These are phyloP conservation scores for Apodospora peruviana DNA, from an alignment of 495 filamentous ascomycete genomes.

Conservation along the genomic window DNA sequence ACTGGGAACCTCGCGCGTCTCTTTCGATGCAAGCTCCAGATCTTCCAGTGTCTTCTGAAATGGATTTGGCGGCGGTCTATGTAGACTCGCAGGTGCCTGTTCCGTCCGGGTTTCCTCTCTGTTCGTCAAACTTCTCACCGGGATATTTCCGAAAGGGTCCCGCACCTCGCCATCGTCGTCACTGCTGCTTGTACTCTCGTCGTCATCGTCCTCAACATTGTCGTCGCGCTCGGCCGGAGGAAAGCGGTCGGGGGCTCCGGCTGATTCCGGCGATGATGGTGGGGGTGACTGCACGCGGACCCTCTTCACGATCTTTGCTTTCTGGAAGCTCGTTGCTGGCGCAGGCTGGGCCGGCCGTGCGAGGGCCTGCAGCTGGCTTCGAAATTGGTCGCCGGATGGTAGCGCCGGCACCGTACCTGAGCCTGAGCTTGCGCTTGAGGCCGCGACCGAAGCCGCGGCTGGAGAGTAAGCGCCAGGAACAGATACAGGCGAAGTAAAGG, in stretches of 20 bases:
- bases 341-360: constrained; percentile 25
- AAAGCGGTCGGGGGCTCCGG: constrained; percentile 26
- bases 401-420: constrained; percentile 15
- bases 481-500: constrained; percentile 14
- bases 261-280: constrained; percentile 43
- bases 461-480: constrained; percentile 3
- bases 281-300: constrained; percentile 54
- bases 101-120: neutral
- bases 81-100: neutral
- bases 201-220: constrained; percentile 19
- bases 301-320: constrained; percentile 45
- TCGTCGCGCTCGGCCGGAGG: constrained; percentile 22
- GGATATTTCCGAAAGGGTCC: constrained; percentile 20
- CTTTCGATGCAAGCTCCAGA: constrained; percentile 27
- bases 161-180: constrained; percentile 11
- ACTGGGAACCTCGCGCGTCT: constrained; percentile 13
- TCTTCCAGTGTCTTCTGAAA: constrained; percentile 45
- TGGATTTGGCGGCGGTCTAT: constrained; percentile 40
- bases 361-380: constrained; percentile 19
- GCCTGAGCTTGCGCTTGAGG: neutral
- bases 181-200: constrained; percentile 20
- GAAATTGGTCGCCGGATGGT: constrained; percentile 24
- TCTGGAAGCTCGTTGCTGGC: constrained; percentile 36
- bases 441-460: constrained; percentile 4
- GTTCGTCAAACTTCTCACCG: neutral